A percentile compares a stretch with the other conserved stretches of the same genome.
phyloP scores from a whole-genome alignment of 371 early-diverging fungal genomes.

The Basidiobolus meristosporus region DNA sequence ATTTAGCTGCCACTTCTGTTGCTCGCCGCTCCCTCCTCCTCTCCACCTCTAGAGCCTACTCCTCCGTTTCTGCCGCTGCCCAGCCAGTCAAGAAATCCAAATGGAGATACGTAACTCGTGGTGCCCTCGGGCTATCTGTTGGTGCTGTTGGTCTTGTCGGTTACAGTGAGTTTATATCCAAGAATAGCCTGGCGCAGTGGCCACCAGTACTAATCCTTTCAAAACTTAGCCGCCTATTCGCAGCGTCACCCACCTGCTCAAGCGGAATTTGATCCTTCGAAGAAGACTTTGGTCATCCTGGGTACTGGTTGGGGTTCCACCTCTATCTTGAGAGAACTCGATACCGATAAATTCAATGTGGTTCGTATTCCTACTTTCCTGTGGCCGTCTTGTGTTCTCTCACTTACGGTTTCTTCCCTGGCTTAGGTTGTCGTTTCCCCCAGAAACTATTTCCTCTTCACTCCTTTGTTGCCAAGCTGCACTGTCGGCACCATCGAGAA shows the following conservation, averaged over 20 bases:
- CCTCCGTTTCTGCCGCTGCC: too few species aligned
- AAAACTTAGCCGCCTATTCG: slow-evolving; percentile 20
- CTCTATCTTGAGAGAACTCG: slow-evolving; percentile 52
- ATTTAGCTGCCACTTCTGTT: too few species aligned
- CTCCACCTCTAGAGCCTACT: too few species aligned
- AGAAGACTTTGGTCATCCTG: slow-evolving; percentile 57
- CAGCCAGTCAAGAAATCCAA: too few species aligned
- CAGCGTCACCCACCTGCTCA: slow-evolving; percentile 46
- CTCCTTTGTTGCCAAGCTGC: slow-evolving; percentile 57
- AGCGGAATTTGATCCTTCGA: slow-evolving; percentile 31
- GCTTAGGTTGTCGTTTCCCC: slow-evolving; percentile 53
- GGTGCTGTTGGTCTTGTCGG: too few species aligned
- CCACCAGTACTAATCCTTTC: not conserved
- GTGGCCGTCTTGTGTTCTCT: not conserved
- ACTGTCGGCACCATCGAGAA: slow-evolving; percentile 73
- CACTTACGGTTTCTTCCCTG: not conserved
- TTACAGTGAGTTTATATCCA: too few species aligned
- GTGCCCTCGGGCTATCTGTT: too few species aligned
- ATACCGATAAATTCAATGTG: slow-evolving; percentile 59
- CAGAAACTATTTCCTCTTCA: slow-evolving; percentile 81
- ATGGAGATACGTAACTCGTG: too few species aligned
- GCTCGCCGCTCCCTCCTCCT: too few species aligned
- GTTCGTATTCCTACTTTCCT: slow-evolving; percentile 12
- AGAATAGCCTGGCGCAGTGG: too few species aligned
- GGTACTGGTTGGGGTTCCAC: slow-evolving; percentile 83